Evolutionary conservation across 179 eudicot genomes (phyloP).

Genomic region (Pouteria campechiana): DNA sequence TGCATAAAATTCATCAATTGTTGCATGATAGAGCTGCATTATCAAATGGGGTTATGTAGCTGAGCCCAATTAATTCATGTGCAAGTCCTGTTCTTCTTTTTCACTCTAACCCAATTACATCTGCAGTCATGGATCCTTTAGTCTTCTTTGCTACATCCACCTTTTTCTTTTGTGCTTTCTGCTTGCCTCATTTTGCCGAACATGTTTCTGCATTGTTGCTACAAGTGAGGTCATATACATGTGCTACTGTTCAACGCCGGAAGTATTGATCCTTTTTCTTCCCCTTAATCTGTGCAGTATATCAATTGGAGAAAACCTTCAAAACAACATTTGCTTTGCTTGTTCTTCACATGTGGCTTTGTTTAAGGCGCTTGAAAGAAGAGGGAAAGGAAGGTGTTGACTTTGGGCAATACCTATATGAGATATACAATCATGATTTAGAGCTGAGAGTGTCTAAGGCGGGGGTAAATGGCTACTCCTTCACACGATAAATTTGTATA

Average conservation of each 20-base stretch:
- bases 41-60: no score
- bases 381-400: constrained; percentile 93
- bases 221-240: no score
- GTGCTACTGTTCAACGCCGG: no score
- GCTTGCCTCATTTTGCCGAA: background rate
- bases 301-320: constrained; percentile 86
- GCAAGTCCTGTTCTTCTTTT: no score
- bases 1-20: no score
- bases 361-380: constrained; percentile 77
- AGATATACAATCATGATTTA: constrained; percentile 89
- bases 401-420: constrained; percentile 89
- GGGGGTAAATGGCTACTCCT: constrained; percentile 95
- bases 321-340: constrained; percentile 86
- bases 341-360: constrained; percentile 93
- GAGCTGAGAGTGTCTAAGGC: constrained; percentile 95
- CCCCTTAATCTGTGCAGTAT: constrained; percentile 44
- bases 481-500: no score
- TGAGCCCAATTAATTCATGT: no score
- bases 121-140: background rate
- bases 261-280: background rate
- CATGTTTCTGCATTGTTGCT: background rate
- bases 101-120: background rate
- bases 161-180: background rate
- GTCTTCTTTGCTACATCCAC: background rate
- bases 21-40: no score